These are phyloP conservation scores for Lizonia empirigonia DNA, from an alignment of 2,329 filamentous ascomycete genomes.

Conservation along the genomic window DNA sequence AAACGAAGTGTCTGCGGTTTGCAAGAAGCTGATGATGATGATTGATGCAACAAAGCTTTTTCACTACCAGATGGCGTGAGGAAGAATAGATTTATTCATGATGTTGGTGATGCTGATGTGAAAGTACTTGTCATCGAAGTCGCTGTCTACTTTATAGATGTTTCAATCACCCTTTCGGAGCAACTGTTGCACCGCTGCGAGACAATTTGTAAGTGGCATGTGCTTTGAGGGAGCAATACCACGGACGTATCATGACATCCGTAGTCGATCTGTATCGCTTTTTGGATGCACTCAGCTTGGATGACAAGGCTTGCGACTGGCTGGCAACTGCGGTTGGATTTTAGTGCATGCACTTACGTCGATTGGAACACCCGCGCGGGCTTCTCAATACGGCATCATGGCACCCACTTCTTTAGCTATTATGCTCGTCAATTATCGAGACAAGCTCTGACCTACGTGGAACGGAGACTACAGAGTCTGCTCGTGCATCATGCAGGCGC, in stretches of 20 bases:
- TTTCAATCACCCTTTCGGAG: not conserved
- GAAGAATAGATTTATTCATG: too few species aligned
- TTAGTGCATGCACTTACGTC: slow-evolving; percentile 1
- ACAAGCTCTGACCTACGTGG: too few species aligned
- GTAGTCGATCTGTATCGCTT: not conserved
- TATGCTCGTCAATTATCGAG: not conserved
- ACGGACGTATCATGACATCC: not conserved
- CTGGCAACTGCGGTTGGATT: not conserved
- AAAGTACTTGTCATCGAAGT: not conserved
- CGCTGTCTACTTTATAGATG: not conserved
- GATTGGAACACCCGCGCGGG: slow-evolving; percentile 8
- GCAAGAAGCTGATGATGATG: not conserved
- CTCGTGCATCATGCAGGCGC: not conserved
- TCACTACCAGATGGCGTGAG: too few species aligned
- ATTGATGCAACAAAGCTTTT: too few species aligned
- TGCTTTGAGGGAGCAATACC: not conserved
- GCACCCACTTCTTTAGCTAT: not conserved
- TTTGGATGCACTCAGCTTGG: not conserved
- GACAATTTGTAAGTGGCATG: not conserved
- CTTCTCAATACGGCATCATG: slow-evolving; percentile 1
- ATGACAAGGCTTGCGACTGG: not conserved
- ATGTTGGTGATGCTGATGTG: not conserved
- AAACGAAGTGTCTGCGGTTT: not conserved
- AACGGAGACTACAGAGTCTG: too few species aligned
- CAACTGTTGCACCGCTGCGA: not conserved